phyloP scores from a whole-genome alignment of 768 basidiomycete genomes.

The Boletus sensibilis region DNA sequence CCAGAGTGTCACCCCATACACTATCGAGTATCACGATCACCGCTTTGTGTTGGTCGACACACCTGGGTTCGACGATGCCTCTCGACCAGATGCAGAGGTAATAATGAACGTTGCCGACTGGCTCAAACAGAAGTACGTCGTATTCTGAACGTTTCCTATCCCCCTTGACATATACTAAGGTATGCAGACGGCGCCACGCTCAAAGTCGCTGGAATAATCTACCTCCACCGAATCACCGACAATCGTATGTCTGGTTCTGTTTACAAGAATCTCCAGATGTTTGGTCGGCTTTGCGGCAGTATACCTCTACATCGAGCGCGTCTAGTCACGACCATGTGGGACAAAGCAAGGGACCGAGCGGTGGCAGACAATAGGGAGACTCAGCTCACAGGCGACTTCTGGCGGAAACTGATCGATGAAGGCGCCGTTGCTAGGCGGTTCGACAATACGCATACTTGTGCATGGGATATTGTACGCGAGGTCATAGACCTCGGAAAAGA shows the following conservation, averaged over 20 bases:
- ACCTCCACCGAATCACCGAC: constrained; percentile 36
- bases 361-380: constrained; percentile 16
- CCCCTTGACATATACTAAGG: not conserved
- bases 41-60: constrained; percentile 20
- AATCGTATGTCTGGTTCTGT: constrained; percentile 33
- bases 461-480: not conserved
- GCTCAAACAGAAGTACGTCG: constrained; percentile 15
- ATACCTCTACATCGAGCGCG: constrained; percentile 27
- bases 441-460: not conserved
- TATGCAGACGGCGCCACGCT: not conserved
- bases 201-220: constrained; percentile 32
- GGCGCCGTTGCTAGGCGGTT: constrained; percentile 3
- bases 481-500: not conserved
- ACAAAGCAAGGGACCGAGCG: constrained; percentile 13
- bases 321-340: constrained; percentile 42
- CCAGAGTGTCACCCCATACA: constrained; percentile 2
- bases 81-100: constrained; percentile 5
- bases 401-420: not conserved
- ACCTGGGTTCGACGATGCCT: constrained; percentile 18
- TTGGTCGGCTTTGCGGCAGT: constrained; percentile 35
- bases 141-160: not conserved
- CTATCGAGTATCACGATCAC: not conserved
- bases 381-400: constrained; percentile 30
- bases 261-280: constrained; percentile 31
- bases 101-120: constrained; percentile 11